Base-by-base conservation (phyloP, 192 early-diverging fungal genomes). In the Thamnidium elegans region DNA sequence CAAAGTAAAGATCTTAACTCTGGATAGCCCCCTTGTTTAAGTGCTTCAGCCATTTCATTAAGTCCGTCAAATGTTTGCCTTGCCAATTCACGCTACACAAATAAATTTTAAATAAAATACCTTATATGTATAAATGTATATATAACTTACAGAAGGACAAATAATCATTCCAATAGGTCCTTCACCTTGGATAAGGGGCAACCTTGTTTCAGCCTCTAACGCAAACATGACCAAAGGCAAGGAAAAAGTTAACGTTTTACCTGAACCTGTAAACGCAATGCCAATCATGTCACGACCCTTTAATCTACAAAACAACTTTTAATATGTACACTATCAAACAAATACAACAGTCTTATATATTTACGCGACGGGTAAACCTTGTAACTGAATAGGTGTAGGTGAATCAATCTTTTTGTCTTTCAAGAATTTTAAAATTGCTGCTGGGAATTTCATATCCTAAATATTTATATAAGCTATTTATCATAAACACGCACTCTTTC, bases 221-320 rank as follows among this genome's bases (percentile, higher is more conserved):
- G 96, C 93, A 52, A 89, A 79, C 83, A 99, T 87, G 9, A 99
- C 69, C 55, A 97, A 68, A n/a, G 96, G 96, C 20, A 99, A 69
- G 7, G 95, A 94, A 72, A 99, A 99, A 0, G 94, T 86, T 51
- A 99, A 73, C 8, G 96, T 97, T 65, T 99, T 99, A 17, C 95
- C 96, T 1, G 92, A 95, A 44, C 96, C 95, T n/a, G 96, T 97
- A 68, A 97, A 96, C 0, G 96, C 95, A 79, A 94, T 94, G 10
- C 94, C 95, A 71, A 99, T 97, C 96, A 99, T 99, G 65, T 97
- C 96, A 39, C 96, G 74, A 9, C 96, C 96, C 23, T 86, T 79
- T 11, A 99, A 74, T 7, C 80, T 81, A 62, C 14, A 55, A 61
- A 26, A 55, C 67, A 50, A 47, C n/a, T n/a, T n/a, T n/a, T n/a